Base-by-base conservation (phyloP, 441 rosid species). In the Monsonia emarginata region DNA sequence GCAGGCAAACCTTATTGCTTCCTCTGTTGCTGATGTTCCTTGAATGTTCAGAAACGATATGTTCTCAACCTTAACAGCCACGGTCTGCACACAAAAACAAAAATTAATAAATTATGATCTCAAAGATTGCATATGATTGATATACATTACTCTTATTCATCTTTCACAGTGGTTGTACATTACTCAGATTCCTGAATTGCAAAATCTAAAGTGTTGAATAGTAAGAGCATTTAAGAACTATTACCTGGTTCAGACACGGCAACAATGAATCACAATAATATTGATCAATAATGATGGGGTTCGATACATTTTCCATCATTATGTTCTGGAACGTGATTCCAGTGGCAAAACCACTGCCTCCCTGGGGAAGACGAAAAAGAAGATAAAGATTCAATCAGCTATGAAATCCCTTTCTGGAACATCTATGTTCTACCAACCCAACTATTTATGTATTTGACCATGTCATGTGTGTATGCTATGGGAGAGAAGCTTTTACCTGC, bases 241-340 rank as follows among this genome's bases (percentile, higher is more conserved):
- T 16, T 79, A 90, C 98, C 97, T 93, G 92, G 78, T 93, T 93
- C 27, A 75, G 82, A 79, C 97, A 93, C 2, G 95, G 92, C 46
- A 32, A 63, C 21, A 0, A 25, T 1, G 97, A 87, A 76, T 93
- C 97, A 52, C 98, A 93, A 70, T 90, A 93, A 67, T 87, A 93
- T 68, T 88, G 97, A 69, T 93, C 86, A 32, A 93, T 85, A 68
- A 93, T 87, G 14, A 93, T 87, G 31, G 97, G 97, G 74, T 87
- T 82, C 0, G 91, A 80, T n/a, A 93, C 98, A 56, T 93, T 88
- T 36, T 85, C 82, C 96, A 90, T 88, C 63, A 69, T 65, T 25
- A 87, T 66, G 65, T 87, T 80, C 77, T 76, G 84, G 74, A 93
- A 93, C 46, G 34, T 73, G 50, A 93, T 83, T 22, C 79, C 72